These are phyloP conservation scores for Termitomyces sp. DNA, from an alignment of 768 basidiomycete species.

Conservation along the genomic window DNA sequence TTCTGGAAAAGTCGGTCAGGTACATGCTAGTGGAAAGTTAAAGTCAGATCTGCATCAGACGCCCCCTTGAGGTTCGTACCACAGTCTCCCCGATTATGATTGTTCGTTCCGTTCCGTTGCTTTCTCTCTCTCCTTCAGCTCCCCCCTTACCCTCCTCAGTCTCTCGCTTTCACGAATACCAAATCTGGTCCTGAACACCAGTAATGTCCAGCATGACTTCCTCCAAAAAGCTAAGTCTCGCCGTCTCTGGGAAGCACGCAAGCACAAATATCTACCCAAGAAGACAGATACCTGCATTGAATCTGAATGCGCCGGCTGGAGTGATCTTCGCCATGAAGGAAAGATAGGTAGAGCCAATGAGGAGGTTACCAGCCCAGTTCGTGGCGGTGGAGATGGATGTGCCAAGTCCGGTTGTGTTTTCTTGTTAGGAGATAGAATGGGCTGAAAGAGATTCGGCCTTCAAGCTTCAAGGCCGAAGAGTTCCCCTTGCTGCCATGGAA, in stretches of 20 bases:
- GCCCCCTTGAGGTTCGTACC: too few species aligned
- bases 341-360: constrained; percentile 81
- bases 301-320: constrained; percentile 72
- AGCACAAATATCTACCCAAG: constrained; percentile 68
- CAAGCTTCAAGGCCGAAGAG: constrained; percentile 77
- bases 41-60: too few species aligned
- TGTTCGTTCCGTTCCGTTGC: too few species aligned
- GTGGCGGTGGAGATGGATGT: constrained; percentile 46
- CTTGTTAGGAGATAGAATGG: background rate
- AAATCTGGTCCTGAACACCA: constrained; percentile 62
- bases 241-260: constrained; percentile 79
- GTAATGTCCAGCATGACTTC: constrained; percentile 62
- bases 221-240: constrained; percentile 66
- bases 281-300: constrained; percentile 72
- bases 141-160: too few species aligned
- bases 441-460: constrained; percentile 1
- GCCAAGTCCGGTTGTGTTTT: background rate
- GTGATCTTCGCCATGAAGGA: constrained; percentile 74
- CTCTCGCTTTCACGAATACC: constrained; percentile 57
- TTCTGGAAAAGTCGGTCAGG: too few species aligned
- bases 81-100: too few species aligned
- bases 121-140: too few species aligned
- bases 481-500: constrained; percentile 88
- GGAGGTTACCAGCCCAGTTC: constrained; percentile 75
- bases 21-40: too few species aligned